Evolutionary conservation across 257 asterid genomes (phyloP).

Genomic region (Verbascum thapsus): DNA sequence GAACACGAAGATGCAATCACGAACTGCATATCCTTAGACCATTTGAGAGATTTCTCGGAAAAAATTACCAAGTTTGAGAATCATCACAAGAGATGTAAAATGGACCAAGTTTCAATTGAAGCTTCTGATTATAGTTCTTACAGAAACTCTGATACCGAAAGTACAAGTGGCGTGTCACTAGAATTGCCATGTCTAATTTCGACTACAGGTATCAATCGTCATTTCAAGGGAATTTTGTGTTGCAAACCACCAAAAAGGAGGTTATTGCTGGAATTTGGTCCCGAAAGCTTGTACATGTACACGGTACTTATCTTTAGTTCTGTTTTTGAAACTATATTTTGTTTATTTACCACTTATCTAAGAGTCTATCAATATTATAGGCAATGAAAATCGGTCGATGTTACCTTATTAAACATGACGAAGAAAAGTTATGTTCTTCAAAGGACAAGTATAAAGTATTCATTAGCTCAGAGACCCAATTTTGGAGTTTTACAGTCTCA

Average conservation of each 20-base stretch:
- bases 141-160: slow-evolving; percentile 27
- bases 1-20: slow-evolving; percentile 38
- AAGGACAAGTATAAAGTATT: slow-evolving; percentile 41
- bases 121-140: slow-evolving; percentile 30
- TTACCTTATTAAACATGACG: slow-evolving; percentile 59
- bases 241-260: slow-evolving; percentile 45
- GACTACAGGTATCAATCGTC: slow-evolving; percentile 35
- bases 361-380: slow-evolving; percentile 47
- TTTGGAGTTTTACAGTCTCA: slow-evolving; percentile 61
- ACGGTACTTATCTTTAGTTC: slow-evolving; percentile 53
- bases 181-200: slow-evolving; percentile 58
- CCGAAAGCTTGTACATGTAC: slow-evolving; percentile 51
- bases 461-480: slow-evolving; percentile 44
- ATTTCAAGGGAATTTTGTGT: slow-evolving; percentile 48
- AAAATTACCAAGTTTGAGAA: slow-evolving; percentile 27
- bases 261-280: slow-evolving; percentile 65
- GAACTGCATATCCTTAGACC: slow-evolving; percentile 31
- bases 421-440: slow-evolving; percentile 41
- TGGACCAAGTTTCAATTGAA: slow-evolving; percentile 33
- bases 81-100: slow-evolving; percentile 53
- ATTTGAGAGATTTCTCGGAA: slow-evolving; percentile 32
- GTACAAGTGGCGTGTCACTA: slow-evolving; percentile 23
- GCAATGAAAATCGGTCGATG: slow-evolving; percentile 60
- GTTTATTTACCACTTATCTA: slow-evolving; percentile 23
- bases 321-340: too few species aligned